Base-by-base conservation (phyloP, 2,329 filamentous ascomycete species). In the Ceratocystis colombiana region DNA sequence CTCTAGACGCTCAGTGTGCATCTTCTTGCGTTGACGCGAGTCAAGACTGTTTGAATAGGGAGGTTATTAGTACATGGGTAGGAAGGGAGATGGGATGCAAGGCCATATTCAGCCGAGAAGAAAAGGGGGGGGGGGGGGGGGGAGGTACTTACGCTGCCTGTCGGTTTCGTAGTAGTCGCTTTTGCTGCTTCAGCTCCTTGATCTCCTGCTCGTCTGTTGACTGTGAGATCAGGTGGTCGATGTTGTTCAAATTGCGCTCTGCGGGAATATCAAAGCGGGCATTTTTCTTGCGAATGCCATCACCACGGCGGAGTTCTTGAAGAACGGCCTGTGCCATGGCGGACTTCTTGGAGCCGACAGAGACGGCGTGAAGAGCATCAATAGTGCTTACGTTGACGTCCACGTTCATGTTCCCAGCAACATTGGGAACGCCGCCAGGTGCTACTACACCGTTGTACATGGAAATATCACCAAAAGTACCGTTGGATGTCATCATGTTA, bases 161-260 rank as follows among this genome's bases (percentile, higher is more conserved):
- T 73, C 94, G 86, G 78, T 99, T 99, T 73, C 94, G 85, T 69
- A 99, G 81, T 69, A 99, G 81, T 68, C 94, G 87, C 82, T 97
- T 97, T 77, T 96, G 94, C 75, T 96, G 91, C 84, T 99, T 99
- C 73, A 99, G 82, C 78, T 97, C 92, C 82, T 96, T 97, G 79
- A 96, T 89, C 79, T 96, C 88, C 70, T 94, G 86, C 73, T 97
- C 93, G 75, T 95, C 88, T 66, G 85, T 90, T 45, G 90, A 93
- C 76, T 90, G 86, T 64, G 87, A 82, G 76, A 99, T 97, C 73
- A 97, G 82, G 69, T 90, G 83, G 76, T 99, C 94, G 77, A 99
- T 97, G 78, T 95, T 97, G 80, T 84, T 87, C 71, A 99, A 84
- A 73, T 92, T 97, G 69, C 92, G 85, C 78, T 96, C 94, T 57